Base-by-base conservation (phyloP, 495 filamentous ascomycete genomes). In the Podospora tetraspora region DNA sequence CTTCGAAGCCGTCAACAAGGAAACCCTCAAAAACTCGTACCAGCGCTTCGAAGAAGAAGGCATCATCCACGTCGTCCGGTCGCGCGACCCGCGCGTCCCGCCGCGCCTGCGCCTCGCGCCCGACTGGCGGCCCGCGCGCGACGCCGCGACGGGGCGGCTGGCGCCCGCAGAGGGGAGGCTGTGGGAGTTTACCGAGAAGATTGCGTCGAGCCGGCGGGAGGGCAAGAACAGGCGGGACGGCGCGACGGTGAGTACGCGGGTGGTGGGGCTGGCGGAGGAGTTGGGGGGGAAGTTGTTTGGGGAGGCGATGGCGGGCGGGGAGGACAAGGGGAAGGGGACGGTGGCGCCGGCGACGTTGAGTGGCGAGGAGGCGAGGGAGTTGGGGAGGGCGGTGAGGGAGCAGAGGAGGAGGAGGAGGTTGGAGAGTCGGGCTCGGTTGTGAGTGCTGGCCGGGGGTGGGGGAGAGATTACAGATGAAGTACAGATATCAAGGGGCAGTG, bases 1-100 rank as follows among this genome's bases (percentile, higher is more conserved):
- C 77, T 97, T 97, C 71, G 95, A 99, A 79, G 93, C 95, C 8
- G 95, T 99, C 70, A 99, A 98, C 82, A 97, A 97, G 67, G 93
- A 98, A 76, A 94, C 93, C 1, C 87, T 99, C 63, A 96, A 94
- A 70, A 99, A 98, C 76, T 89, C 92, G 3, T 97, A 92, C 78
- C 84, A 88, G 68, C 89, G 91, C 24, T 97, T 96, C 78, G 88
- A 92, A 68, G 93, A 97, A 74, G 94, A 97, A 71, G 93, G 92
- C 19, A 96, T 97, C 66, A 84, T 97, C 70, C 79, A 90, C 8
- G 82, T 93, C 43, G 81, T 87, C 19, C 91, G 89, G 74, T 84
- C 83, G 69, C 89, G 86, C 71, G 88, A 88, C 63, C 66, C 82
- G 16, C 84, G 82, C 58, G 79, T 82, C 16, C 84, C 84, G 2